These are phyloP conservation scores for Grifola frondosa DNA, from an alignment of 1,284 basidiomycete genomes.

Conservation along the genomic window DNA sequence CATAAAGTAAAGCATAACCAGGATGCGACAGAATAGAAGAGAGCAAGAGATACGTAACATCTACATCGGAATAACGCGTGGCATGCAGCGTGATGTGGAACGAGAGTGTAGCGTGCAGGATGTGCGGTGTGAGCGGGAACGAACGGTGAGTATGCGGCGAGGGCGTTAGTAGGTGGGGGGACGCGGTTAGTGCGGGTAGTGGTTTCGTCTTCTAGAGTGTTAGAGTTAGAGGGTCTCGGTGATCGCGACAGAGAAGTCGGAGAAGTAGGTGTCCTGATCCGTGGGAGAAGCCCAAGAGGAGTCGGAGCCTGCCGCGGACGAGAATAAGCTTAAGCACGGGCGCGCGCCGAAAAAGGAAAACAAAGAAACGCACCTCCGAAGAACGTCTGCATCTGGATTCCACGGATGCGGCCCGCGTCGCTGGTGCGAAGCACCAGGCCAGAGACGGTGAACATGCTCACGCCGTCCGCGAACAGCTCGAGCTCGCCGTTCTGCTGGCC, in stretches of 20 bases:
- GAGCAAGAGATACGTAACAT: too few species aligned
- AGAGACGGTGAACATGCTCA: conserved; percentile 51
- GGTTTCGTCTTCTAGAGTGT: too few species aligned
- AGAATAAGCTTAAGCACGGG: neutral
- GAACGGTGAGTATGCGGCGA: too few species aligned
- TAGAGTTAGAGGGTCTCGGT: conserved; percentile 50
- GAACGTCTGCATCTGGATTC: conserved; percentile 69
- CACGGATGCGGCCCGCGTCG: conserved; percentile 47
- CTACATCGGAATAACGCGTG: too few species aligned
- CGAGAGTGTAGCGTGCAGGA: too few species aligned
- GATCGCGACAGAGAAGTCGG: conserved; percentile 64
- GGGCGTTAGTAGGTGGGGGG: neutral
- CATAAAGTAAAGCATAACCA: too few species aligned
- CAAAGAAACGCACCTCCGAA: conserved; percentile 49
- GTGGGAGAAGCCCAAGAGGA: conserved; percentile 52
- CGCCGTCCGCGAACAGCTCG: conserved; percentile 57
- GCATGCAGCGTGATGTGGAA: too few species aligned
- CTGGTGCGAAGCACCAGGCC: conserved; percentile 52
- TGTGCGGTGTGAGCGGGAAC: too few species aligned
- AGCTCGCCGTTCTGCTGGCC: conserved; percentile 55
- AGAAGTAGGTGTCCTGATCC: conserved; percentile 58
- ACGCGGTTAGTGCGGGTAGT: too few species aligned
- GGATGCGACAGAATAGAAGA: too few species aligned
- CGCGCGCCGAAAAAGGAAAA: conserved; percentile 4
- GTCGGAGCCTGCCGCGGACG: conserved; percentile 40